Evolutionary conservation across 768 basidiomycete species (phyloP), one percentile per base, ranked within the genome.

Genomic region (Porphyrellus cyaneotinctus): DNA sequence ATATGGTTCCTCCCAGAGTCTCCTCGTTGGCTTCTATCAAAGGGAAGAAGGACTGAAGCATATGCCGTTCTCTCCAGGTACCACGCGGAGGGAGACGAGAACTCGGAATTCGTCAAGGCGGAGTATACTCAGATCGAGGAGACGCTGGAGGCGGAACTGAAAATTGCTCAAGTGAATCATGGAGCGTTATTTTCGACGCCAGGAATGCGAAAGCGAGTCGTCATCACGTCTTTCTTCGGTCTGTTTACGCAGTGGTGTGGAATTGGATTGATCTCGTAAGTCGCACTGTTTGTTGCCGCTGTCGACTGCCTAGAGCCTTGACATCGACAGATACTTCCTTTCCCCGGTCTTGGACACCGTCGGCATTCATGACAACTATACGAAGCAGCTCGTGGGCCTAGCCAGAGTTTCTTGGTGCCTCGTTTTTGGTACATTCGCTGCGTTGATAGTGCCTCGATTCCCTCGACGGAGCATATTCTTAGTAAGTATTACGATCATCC

Each of bases 1-100:
- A 72, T 84, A 48, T 75, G 65, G 60, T 79, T 81, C 58, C 69
- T 85, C 18, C 82, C 83, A 7, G 84, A 85, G 61, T 83, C 81
- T 3, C 84, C 84, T 15, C 76, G 81, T 33, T 85, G 83, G 82
- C 72, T 85, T 3, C 71, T 85, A 23, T 76, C 80, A 3, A 79
- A 77, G 45, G 82, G 82, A 26, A 75, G 81, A 18, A 65, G 66
- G 2, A 71, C 72, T 0, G 79, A 82, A 51, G 81, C 80, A 84
- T 42, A 26, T 9, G 28, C 26, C 9, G 18, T 43, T 12, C 42
- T 43, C 17, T 26, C 28, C 8, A 43, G 28, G 28, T 43, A 43
- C 12, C 42, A 43, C n/a, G 42, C 42, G 4, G 42, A 43, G n/a
- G 42, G 28, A 14, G 24, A 42, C 57, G 60, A 41, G 15, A 20